Evolutionary conservation across 2,329 filamentous ascomycete genomes (phyloP).

Genomic region (Ophiognomonia clavigignenti-juglandacearum): DNA sequence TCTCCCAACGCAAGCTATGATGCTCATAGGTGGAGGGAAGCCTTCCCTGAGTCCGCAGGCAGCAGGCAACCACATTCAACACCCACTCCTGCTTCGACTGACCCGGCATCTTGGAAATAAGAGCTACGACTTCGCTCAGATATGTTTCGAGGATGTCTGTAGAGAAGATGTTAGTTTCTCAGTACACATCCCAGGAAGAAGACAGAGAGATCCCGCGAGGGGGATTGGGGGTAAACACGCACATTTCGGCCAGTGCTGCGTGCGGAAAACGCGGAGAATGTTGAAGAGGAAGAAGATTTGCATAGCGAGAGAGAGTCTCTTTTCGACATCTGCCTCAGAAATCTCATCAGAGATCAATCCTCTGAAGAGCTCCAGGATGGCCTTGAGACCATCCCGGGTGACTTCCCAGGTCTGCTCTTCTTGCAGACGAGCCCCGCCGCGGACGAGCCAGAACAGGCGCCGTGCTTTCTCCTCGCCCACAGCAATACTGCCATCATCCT

Average conservation of each 20-base stretch:
- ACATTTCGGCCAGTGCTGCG: conserved; percentile 13
- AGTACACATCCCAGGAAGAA: not conserved
- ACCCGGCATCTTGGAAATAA: not conserved
- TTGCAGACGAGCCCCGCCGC: conserved; percentile 19
- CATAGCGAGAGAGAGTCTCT: conserved; percentile 5
- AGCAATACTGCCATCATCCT: conserved; percentile 2
- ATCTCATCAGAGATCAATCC: not conserved
- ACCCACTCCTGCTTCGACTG: conserved; percentile 1
- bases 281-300: conserved; percentile 8
- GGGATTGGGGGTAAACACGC: not conserved
- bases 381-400: conserved; percentile 10
- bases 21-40: not conserved
- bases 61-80: conserved; percentile 1
- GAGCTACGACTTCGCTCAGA: not conserved
- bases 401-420: conserved; percentile 25
- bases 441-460: conserved; percentile 25
- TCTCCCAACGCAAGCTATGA: no score
- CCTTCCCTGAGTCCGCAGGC: conserved; percentile 1
- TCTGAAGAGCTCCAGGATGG: conserved; percentile 10
- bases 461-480: conserved; percentile 17
- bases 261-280: conserved; percentile 8
- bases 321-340: not conserved
- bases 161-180: not conserved
- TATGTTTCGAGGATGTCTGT: not conserved
- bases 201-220: no score